Conservation (phyloP, 306 rosid genomes). For the Quercus engelmannii region DNA sequence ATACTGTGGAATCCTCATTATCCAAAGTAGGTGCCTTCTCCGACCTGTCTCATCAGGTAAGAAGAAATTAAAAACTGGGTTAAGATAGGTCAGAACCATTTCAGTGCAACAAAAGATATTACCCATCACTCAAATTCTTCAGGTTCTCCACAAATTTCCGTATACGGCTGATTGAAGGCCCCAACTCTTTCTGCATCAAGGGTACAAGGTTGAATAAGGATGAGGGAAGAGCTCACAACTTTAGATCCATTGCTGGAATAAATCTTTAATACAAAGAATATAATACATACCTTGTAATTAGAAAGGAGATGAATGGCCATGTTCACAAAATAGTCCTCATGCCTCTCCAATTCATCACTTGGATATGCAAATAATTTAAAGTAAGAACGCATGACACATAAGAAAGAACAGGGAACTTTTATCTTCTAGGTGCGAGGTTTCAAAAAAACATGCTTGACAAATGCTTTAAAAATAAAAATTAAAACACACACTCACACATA, state of each 20-base stretch:
- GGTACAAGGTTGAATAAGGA: conserved; percentile 12
- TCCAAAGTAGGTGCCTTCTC: conserved; percentile 38
- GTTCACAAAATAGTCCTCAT: conserved; percentile 77
- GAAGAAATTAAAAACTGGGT: conserved; percentile 23
- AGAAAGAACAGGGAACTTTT: conserved; percentile 6
- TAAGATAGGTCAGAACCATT: conserved; percentile 4
- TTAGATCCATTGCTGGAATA: conserved; percentile 10
- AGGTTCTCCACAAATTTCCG: conserved; percentile 73
- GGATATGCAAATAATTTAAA: conserved; percentile 26
- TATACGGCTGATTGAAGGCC: conserved; percentile 64
- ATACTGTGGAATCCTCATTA: conserved; percentile 49
- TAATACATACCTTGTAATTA: conserved; percentile 63
- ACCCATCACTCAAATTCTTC: conserved; percentile 71
- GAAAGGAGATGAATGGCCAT: conserved; percentile 73
- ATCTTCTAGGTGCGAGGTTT: not conserved
- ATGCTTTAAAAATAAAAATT: not conserved
- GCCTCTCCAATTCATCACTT: conserved; percentile 89
- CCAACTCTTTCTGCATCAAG: conserved; percentile 79
- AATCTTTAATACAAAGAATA: not conserved
- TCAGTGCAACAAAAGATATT: conserved; percentile 26
- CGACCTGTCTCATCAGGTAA: conserved; percentile 49
- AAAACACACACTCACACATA: not conserved
- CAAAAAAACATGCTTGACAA: not conserved
- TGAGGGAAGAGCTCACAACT: not conserved
- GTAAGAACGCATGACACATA: conserved; percentile 8